Percentiles rank a stretch among this genome's conserved stretches.
Conservation (phyloP, 306 rosid genomes). For the Luffa aegyptiaca region DNA sequence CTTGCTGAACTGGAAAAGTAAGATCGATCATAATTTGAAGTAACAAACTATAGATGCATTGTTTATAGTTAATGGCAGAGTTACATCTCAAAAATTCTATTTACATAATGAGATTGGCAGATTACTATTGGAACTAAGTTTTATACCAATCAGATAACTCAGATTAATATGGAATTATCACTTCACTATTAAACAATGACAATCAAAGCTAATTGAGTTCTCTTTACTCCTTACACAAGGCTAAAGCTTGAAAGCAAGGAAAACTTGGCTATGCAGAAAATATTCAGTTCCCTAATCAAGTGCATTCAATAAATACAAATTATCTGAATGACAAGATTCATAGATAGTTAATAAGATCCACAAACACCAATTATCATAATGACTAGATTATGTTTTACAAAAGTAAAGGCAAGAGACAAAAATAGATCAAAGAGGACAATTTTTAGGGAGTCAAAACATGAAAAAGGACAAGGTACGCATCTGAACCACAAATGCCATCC, state of each 20-base stretch:
- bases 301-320: background rate
- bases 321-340: background rate
- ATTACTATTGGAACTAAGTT: background rate
- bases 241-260: background rate
- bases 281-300: background rate
- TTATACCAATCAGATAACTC: background rate
- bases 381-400: constrained; percentile 27
- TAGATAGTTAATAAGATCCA: constrained; percentile 42
- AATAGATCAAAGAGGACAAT: constrained; percentile 5
- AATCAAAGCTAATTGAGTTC: background rate
- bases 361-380: constrained; percentile 30
- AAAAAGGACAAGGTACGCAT: constrained; percentile 21
- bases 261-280: background rate
- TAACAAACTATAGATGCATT: background rate
- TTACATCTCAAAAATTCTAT: background rate
- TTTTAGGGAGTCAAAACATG: constrained; percentile 23
- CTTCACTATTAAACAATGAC: background rate
- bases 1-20: background rate
- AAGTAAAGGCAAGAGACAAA: constrained; percentile 24
- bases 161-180: background rate
- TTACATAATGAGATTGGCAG: background rate
- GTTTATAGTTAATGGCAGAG: background rate
- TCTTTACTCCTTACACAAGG: background rate
- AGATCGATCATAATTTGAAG: background rate
- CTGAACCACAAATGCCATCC: constrained; percentile 21